Conservation (phyloP, 768 basidiomycete species). For the Boletus rex-veris region DNA sequence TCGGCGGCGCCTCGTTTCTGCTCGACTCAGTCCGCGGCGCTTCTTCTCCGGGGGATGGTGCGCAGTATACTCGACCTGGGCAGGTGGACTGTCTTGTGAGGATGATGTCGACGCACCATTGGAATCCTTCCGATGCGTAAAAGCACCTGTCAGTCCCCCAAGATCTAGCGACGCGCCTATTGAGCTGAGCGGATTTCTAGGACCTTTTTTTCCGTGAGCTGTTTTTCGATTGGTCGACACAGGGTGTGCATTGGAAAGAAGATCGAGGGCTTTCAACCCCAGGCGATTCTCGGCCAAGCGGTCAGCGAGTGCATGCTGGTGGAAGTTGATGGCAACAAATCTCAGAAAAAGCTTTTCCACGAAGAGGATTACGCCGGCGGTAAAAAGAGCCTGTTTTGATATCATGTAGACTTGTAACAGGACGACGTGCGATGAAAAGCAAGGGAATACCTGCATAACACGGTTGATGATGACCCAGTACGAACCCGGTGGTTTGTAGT, state of each 20-base stretch:
- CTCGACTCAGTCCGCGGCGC: slow-evolving; percentile 20
- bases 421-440: background rate
- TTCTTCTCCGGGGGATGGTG: slow-evolving; percentile 11
- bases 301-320: slow-evolving; percentile 71
- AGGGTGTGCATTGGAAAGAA: slow-evolving; percentile 63
- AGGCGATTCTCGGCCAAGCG: slow-evolving; percentile 67
- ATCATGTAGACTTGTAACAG: slow-evolving; percentile 3
- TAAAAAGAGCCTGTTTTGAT: slow-evolving; percentile 41
- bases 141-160: slow-evolving; percentile 13
- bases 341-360: slow-evolving; percentile 63
- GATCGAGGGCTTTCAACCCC: slow-evolving; percentile 67
- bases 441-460: slow-evolving; percentile 56
- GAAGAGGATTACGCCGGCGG: slow-evolving; percentile 41
- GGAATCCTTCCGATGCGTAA: slow-evolving; percentile 16
- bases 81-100: background rate
- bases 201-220: slow-evolving; percentile 44
- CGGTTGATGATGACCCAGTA: slow-evolving; percentile 72
- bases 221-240: slow-evolving; percentile 33
- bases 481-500: slow-evolving; percentile 55
- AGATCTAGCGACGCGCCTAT: slow-evolving; percentile 38
- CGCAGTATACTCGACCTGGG: slow-evolving; percentile 7
- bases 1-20: slow-evolving; percentile 39
- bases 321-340: slow-evolving; percentile 78
- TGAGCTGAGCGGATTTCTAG: slow-evolving; percentile 38
- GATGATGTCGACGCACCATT: slow-evolving; percentile 4